Evolutionary conservation across 371 early-diverging fungal species (phyloP), one percentile per base, ranked within the genome.

Genomic region (Conidiobolus incongruus): DNA sequence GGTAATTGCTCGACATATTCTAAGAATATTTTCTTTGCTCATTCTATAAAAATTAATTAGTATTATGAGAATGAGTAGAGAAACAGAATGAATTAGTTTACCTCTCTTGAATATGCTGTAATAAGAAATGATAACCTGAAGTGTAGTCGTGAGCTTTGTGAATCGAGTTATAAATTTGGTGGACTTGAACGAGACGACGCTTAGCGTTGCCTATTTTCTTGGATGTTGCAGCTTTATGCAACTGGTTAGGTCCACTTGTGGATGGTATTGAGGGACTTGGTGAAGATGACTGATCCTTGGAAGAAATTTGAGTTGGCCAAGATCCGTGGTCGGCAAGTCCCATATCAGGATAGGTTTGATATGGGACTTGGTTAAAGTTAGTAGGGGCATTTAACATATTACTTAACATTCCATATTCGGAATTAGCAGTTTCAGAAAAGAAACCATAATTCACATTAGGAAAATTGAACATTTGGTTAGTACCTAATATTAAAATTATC

Each of bases 121-220:
- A 64, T 20, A 86, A 58, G 49, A 77, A 81, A 52, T 86, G 91
- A 53, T 81, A 90, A 3, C 91, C 91, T 49, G 77, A 80, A 12
- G 77, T 73, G 54, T 90, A 86, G 48, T 80, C 76, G 56, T 77
- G 81, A 8, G 90, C 84, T n/a, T n/a, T n/a, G n/a, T n/a, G n/a
- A n/a, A n/a, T n/a, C n/a, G n/a, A n/a, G n/a, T n/a, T n/a, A n/a
- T n/a, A n/a, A n/a, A n/a, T n/a, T n/a, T n/a, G n/a, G n/a, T n/a
- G n/a, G n/a, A n/a, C n/a, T n/a, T n/a, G n/a, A n/a, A n/a, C n/a
- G n/a, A n/a, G n/a, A n/a, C n/a, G n/a, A n/a, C n/a, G n/a, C n/a
- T n/a, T n/a, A 5, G 44, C 39, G 28, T 24, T 16, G 19, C 28
- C 35, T 11, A 31, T 13, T 8, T 10, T 8, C 11, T 17, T 24